A percentile compares a stretch with the other conserved stretches of the same genome.
phyloP scores from a whole-genome alignment of 805 yeast species.

The Yarrowia sp. region DNA sequence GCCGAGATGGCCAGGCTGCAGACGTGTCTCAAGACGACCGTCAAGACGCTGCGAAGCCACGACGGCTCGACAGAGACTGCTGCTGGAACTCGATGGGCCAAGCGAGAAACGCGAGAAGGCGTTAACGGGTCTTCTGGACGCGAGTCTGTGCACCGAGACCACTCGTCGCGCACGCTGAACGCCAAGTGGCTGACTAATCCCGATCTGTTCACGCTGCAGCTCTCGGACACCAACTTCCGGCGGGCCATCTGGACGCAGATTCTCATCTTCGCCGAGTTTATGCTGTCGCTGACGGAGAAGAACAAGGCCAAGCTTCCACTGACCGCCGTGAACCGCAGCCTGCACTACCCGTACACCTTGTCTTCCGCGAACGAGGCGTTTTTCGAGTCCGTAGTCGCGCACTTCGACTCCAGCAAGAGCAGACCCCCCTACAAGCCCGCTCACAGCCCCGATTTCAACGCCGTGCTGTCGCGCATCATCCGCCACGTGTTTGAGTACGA shows the following conservation, averaged over 20 bases:
- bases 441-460: neutral
- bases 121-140: no score
- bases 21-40: constrained; percentile 28
- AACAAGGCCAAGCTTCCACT: constrained; percentile 24
- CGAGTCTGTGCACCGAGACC: no score
- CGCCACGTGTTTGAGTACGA: constrained; percentile 30
- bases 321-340: constrained; percentile 31
- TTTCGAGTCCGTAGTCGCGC: constrained; percentile 26
- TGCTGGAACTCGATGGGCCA: neutral
- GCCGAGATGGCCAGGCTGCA: neutral
- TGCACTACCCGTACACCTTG: constrained; percentile 31
- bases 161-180: constrained; percentile 33
- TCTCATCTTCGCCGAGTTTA: constrained; percentile 35
- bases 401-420: neutral
- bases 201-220: constrained; percentile 38
- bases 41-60: constrained; percentile 30
- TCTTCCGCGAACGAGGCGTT: constrained; percentile 30
- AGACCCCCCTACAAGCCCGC: constrained; percentile 7
- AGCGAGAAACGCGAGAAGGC: neutral
- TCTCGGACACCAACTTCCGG: constrained; percentile 38
- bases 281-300: constrained; percentile 32
- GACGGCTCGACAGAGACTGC: neutral
- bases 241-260: constrained; percentile 36
- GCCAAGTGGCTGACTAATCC: constrained; percentile 42
- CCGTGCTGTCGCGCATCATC: neutral